Percentiles rank a stretch among this genome's conserved stretches.
Evolutionary conservation across 2,329 filamentous ascomycete species (phyloP).

Genomic region (Pseudogymnoascus sp.): DNA sequence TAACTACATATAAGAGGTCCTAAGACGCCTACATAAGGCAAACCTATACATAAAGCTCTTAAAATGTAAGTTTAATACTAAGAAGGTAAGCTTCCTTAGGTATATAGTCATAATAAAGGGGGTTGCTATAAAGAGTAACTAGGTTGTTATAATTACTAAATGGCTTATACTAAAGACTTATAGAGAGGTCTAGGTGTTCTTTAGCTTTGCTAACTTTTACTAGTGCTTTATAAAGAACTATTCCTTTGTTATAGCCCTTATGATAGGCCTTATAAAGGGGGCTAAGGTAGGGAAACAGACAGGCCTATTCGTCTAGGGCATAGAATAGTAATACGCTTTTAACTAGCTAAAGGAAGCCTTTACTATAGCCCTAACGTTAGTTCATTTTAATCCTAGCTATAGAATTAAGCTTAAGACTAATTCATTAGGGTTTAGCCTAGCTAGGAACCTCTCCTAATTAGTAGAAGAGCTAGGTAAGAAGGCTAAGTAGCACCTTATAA

Average conservation of each 20-base stretch:
- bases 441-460: background rate
- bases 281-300: background rate
- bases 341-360: background rate
- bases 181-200: background rate
- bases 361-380: background rate
- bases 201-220: background rate
- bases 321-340: background rate
- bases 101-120: too few species aligned
- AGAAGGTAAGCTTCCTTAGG: too few species aligned
- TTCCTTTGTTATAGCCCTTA: too few species aligned
- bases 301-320: background rate
- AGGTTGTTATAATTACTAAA: background rate
- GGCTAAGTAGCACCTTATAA: conserved; percentile 12
- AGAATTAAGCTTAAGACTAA: background rate
- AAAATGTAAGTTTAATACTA: too few species aligned
- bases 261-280: too few species aligned
- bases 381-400: background rate
- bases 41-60: too few species aligned
- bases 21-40: too few species aligned
- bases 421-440: background rate
- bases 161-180: background rate
- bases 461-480: background rate
- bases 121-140: background rate
- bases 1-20: too few species aligned
- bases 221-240: too few species aligned